Conservation (phyloP, 805 yeast genomes). For the Wickerhamiella kurtzmanii region DNA sequence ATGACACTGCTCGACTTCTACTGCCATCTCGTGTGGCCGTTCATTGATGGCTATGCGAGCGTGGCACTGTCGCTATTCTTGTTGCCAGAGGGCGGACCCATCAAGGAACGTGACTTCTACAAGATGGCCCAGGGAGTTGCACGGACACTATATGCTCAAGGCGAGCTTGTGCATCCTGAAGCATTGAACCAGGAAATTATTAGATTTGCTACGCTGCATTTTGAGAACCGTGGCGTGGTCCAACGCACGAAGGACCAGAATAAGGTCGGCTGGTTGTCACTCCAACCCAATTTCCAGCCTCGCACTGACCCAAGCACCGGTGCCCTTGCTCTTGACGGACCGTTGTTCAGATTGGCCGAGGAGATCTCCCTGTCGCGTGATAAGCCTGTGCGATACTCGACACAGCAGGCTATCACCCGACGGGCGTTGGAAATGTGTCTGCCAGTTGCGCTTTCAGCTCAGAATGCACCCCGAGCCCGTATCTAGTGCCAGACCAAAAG, state of each 20-base stretch:
- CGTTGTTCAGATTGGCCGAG: conserved; percentile 23
- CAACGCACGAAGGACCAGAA: conserved; percentile 16
- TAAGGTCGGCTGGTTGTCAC: conserved; percentile 13
- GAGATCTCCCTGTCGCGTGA: conserved; percentile 26
- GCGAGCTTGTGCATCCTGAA: conserved; percentile 30
- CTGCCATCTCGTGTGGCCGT: conserved; percentile 32
- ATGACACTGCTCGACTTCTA: conserved; percentile 29
- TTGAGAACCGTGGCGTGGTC: conserved; percentile 25
- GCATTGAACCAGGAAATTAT: conserved; percentile 31
- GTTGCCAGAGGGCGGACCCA: conserved; percentile 21
- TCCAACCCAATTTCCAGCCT: conserved; percentile 20
- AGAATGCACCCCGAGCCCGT: conserved; percentile 3
- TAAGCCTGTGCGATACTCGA: conserved; percentile 24
- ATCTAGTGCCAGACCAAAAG: too few relatives aligned
- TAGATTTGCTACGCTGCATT: conserved; percentile 26
- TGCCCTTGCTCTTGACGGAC: conserved; percentile 20
- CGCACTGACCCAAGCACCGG: conserved; percentile 8
- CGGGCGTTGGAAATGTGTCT: conserved; percentile 14
- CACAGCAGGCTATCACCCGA: conserved; percentile 14
- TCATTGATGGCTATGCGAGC: conserved; percentile 32
- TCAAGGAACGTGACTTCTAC: conserved; percentile 24
- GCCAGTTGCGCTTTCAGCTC: conserved; percentile 7
- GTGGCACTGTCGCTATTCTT: conserved; percentile 27
- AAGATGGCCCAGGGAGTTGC: conserved; percentile 28
- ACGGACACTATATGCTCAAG: conserved; percentile 31